Percentiles rank a stretch among this genome's conserved stretches.
Evolutionary conservation across 169 alveolate species (phyloP).

Genomic region (Ichthyophthirius multifiliis): DNA sequence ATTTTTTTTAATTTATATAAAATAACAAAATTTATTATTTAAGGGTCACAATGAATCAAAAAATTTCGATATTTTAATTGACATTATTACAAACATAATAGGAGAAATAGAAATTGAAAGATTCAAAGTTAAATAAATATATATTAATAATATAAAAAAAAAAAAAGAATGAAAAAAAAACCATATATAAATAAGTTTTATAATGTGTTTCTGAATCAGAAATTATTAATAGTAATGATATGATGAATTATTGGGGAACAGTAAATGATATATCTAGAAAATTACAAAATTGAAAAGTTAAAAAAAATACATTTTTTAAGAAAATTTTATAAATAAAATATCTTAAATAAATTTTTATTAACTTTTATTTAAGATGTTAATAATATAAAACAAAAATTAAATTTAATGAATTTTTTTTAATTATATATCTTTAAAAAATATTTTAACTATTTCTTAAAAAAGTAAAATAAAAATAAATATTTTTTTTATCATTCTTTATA

Average conservation of each 20-base stretch:
- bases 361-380: no score
- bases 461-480: no score
- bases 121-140: not conserved
- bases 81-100: constrained; percentile 7
- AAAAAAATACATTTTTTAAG: no score
- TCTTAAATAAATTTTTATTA: no score
- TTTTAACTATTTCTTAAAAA: no score
- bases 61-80: constrained; percentile 2
- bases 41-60: constrained; percentile 5
- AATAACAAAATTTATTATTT: not conserved
- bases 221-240: not conserved
- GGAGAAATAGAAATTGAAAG: constrained; percentile 23
- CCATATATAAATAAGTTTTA: not conserved
- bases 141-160: no score
- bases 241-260: not conserved
- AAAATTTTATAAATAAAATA: no score
- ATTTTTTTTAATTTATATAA: not conserved
- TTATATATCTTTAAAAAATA: no score
- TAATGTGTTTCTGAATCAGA: constrained; percentile 7
- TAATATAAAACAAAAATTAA: no score
- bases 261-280: not conserved
- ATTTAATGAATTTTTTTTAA: no score
- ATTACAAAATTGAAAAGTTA: no score
- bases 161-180: not conserved
- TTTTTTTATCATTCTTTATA: not conserved